Percentiles rank a stretch among this genome's conserved stretches.
These are phyloP conservation scores for Aspergillus saccharolyticus DNA, from an alignment of 495 filamentous ascomycete genomes.

Conservation along the genomic window DNA sequence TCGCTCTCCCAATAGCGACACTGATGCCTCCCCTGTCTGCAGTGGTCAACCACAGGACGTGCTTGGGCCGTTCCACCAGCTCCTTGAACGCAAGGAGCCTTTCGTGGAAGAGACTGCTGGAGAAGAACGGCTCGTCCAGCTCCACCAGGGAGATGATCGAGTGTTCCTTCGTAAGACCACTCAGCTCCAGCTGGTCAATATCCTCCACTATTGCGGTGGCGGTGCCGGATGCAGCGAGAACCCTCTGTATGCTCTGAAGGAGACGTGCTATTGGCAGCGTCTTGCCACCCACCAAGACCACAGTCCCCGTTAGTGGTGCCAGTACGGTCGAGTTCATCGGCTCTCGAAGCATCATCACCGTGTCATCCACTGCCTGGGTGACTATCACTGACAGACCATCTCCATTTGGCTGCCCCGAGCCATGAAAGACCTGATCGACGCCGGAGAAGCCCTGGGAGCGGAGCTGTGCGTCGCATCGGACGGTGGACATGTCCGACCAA, in stretches of 20 bases:
- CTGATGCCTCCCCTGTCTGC: too few species aligned
- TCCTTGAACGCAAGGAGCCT: too few species aligned
- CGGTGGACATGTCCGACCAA: too few species aligned
- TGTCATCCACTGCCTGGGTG: neutral
- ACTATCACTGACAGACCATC: neutral
- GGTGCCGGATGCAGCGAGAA: too few species aligned
- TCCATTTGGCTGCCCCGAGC: neutral
- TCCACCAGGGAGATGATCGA: too few species aligned
- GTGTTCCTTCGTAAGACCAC: too few species aligned
- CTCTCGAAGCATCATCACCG: neutral
- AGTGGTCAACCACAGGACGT: neutral
- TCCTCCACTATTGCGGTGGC: too few species aligned
- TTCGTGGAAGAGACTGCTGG: too few species aligned
- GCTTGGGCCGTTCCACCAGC: too few species aligned
- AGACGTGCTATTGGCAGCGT: neutral
- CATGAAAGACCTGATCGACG: neutral
- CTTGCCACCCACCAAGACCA: neutral
- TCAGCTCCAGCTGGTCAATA: too few species aligned
- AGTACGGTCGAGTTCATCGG: neutral
- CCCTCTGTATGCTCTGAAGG: too few species aligned
- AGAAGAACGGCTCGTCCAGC: too few species aligned
- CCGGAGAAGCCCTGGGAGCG: neutral
- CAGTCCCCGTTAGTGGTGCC: neutral
- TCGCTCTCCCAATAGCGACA: neutral
- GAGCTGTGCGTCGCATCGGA: neutral